Evolutionary conservation across 148 eudicot genomes (phyloP).

Genomic region (Cornus controversa): DNA sequence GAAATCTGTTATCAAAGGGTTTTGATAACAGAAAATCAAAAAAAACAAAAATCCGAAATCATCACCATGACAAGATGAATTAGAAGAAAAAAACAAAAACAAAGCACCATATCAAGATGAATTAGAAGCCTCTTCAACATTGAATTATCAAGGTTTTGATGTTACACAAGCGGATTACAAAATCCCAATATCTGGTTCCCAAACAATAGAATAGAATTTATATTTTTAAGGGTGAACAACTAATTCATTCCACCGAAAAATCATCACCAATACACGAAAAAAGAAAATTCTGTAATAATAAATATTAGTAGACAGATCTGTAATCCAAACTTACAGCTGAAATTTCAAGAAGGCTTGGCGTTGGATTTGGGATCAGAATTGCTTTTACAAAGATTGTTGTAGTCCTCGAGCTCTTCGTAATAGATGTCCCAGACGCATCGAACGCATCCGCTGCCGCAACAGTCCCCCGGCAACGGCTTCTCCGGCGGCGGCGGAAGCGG

Average conservation of each 20-base stretch:
- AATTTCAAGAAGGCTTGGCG: neutral
- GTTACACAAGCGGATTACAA: neutral
- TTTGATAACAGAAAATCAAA: too few relatives aligned
- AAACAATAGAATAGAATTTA: too few relatives aligned
- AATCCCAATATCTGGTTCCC: neutral
- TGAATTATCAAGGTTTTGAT: neutral
- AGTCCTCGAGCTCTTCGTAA: conserved; percentile 63
- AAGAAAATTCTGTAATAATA: neutral
- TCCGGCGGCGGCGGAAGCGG: conserved; percentile 56
- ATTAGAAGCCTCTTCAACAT: neutral
- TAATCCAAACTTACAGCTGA: neutral
- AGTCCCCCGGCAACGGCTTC: conserved; percentile 73
- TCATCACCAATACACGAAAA: neutral
- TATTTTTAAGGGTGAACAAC: neutral
- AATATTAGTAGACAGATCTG: neutral
- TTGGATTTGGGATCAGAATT: neutral
- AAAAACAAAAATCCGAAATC: too few relatives aligned
- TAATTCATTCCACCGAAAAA: neutral
- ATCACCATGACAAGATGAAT: too few relatives aligned
- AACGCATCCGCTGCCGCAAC: conserved; percentile 81
- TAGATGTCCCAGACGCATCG: conserved; percentile 80
- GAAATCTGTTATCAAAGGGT: too few relatives aligned
- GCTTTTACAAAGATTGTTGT: conserved; percentile 31
- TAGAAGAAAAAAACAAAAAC: too few relatives aligned
- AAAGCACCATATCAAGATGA: neutral